Evolutionary conservation across 306 rosid species (phyloP), one percentile per base, ranked within the genome.

Genomic region (Luffa aegyptiaca): DNA sequence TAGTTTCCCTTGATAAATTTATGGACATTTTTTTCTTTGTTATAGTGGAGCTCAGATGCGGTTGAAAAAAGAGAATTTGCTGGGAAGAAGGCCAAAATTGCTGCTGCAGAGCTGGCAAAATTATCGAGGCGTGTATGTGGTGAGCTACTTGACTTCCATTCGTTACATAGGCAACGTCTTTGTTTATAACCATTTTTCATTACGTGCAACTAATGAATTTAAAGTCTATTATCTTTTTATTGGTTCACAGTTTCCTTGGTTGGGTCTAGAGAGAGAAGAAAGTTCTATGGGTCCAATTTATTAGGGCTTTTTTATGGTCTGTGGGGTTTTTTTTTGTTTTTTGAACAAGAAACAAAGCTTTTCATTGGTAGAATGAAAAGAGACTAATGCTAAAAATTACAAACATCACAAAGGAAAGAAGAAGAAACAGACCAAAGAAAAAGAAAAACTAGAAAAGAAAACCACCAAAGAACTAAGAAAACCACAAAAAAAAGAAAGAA

Each of bases 41-140:
- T 78, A 83, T 75, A 92, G 98, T 95, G 98, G 98, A 88, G 90
- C 84, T 87, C 84, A 74, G 90, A 92, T 74, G 97, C 89, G 44
- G 92, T 91, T 78, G 97, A 90, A 85, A 92, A 77, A 80, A 88
- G 98, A 86, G 98, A 92, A 66, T 88, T 91, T 86, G 95, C 97
- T 49, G 95, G 90, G 5, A 95, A 95, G 84, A 95, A 86, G 92
- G 98, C 97, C 78, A 92, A 91, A 87, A 91, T 95, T 83, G 97
- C 97, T 53, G 93, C 98, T n/a, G 98, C 97, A 42, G 97, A 92
- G 90, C 82, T 95, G 75, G 92, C 89, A 74, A 95, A 95, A 80
- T 82, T 95, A 58, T 91, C 97, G 61, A 89, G 89, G 79, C 92
- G 92, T 11, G 96, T 95, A 65, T 82, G 90, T 64, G 96, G 98